Base-by-base conservation (phyloP, 2,329 filamentous ascomycete species). In the Fusarium oxysporum region DNA sequence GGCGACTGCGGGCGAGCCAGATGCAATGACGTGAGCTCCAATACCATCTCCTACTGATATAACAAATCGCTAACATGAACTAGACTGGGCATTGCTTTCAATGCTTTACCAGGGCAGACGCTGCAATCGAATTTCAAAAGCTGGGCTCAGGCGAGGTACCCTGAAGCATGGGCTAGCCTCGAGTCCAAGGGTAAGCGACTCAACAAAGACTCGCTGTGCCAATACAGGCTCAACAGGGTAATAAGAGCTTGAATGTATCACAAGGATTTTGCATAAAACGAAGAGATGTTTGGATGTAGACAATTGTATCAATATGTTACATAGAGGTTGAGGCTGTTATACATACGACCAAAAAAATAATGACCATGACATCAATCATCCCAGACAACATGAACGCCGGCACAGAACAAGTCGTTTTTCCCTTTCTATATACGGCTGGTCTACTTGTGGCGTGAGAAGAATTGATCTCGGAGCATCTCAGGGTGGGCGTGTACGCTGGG, bases 401-500 rank as follows among this genome's bases (percentile, higher is more conserved):
- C 23, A 41, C 28, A 60, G 37, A 50, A 57, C 57, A 68, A 57
- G 50, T 56, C 32, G 25, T 65, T 53, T 65, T 43, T 14, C 40
- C 59, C 25, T 43, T 41, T 54, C 47, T 33, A 55, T 38, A 54
- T 44, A 54, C 37, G 41, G 44, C 55, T 57, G 21, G 23, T 61
- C 64, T 68, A 77, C 59, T 73, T 57, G 53, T 64, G 60, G 40
- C 56, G 70, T 8, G 72, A 66, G 67, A 78, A 83, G 76, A 83
- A 82, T 25, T 81, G 71, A 17, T 82, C 76, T 65, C 86, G 85
- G 73, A 97, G 81, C 64, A 97, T 86, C 82, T 97, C 93, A 7
- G 96, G 96, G 84, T 99, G 96, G 74, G 87, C 86, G 85, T 99
- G 93, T 62, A 97, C 92, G 81, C 92, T 97, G 30, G 96, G 96